These are phyloP conservation scores for Phytophthora agathidicida DNA, from an alignment of 352 stramenopile species.

Conservation along the genomic window DNA sequence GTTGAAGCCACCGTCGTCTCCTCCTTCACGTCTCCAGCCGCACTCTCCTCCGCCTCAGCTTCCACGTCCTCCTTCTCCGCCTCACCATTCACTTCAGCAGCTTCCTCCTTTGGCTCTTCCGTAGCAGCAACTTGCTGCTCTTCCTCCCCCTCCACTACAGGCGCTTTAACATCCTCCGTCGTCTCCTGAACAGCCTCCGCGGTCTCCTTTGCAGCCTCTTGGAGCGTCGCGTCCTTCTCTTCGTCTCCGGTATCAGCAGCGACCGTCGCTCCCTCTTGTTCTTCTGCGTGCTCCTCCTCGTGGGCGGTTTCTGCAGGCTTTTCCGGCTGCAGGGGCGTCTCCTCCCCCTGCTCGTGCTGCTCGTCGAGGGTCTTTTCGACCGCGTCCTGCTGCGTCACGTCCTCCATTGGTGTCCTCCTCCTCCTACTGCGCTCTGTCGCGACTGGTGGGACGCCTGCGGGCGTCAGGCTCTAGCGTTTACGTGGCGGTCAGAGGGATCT, in stretches of 20 bases:
- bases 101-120: too few relatives aligned
- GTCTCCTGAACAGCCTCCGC: background rate
- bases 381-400: slow-evolving; percentile 15
- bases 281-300: background rate
- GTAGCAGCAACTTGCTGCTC: background rate
- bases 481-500: slow-evolving; percentile 27
- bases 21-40: slow-evolving; percentile 3
- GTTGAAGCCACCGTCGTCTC: background rate
- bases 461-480: slow-evolving; percentile 17
- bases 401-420: slow-evolving; percentile 21
- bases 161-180: background rate
- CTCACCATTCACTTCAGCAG: too few relatives aligned
- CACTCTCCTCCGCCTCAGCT: background rate
- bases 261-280: background rate
- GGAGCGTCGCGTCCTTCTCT: too few relatives aligned
- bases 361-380: slow-evolving; percentile 2
- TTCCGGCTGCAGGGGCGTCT: too few relatives aligned
- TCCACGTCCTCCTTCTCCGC: too few relatives aligned
- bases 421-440: slow-evolving; percentile 3
- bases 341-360: slow-evolving; percentile 1
- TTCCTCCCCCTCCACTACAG: background rate
- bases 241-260: background rate
- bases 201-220: background rate
- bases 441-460: slow-evolving; percentile 8
- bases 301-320: background rate